Evolutionary conservation across 441 rosid species (phyloP), one percentile per base, ranked within the genome.

Genomic region (Erodium chrysanthum): DNA sequence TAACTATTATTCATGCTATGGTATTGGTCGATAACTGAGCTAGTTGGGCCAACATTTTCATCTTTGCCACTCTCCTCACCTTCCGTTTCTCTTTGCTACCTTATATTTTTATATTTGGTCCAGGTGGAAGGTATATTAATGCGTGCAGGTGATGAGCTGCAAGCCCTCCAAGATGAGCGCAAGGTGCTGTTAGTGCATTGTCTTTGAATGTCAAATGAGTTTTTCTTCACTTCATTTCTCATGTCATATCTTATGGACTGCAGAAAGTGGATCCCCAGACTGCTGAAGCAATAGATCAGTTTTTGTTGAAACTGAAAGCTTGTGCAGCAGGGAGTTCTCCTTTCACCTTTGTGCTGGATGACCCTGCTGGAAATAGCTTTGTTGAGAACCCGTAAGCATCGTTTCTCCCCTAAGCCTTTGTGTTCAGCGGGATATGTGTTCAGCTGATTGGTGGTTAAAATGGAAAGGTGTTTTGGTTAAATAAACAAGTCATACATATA

Each of bases 281-380:
- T 62, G 97, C 96, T 62, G 96, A 91, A 85, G 92, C 92, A 64
- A 84, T 94, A 64, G 97, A 94, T 74, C 81, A 79, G 29, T 94
- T 94, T 80, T 82, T 94, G 76, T 69, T 78, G 69, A 94, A 86
- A 81, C 67, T 94, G 77, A 89, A 84, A 77, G 88, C 91, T 66
- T 88, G 92, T 85, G 88, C 96, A 65, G 61, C 79, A 22, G 96
- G 88, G 64, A 83, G 70, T 64, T 83, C 79, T 12, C 50, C 92
- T 29, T 91, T 89, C 74, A 86, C 94, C 72, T 82, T 91, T 78
- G 78, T 88, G 77, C 83, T 94, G 73, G 96, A 94, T 71, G 98
- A 94, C 83, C 96, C 96, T 66, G 81, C 94, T 63, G 98, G 98
- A 73, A 94, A 94, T 82, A 87, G 99, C 85, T 94, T 91, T 79